A percentile compares a stretch with the other conserved stretches of the same genome.
Conservation (phyloP, 805 yeast genomes). For the Starmerella asiatica region DNA sequence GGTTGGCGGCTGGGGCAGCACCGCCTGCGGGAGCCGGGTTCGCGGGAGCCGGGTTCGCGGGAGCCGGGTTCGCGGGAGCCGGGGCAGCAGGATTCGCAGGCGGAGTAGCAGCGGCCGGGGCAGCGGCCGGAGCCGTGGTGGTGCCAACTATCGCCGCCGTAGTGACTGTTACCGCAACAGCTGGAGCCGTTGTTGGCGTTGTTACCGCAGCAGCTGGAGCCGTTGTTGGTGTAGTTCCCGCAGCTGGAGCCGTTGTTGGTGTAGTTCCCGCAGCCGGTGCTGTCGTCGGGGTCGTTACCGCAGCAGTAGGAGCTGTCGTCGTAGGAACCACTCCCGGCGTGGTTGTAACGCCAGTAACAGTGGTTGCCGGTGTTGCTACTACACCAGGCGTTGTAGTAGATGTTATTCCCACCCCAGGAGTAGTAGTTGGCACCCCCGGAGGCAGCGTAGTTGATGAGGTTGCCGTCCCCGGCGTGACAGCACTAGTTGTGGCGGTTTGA, state of each 20-base stretch:
- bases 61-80: not conserved
- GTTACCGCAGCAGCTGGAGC: not conserved
- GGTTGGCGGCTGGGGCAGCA: not conserved
- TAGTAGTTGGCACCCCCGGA: not conserved
- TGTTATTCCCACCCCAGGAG: not conserved
- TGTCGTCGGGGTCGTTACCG: conserved; percentile 1
- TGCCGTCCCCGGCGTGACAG: not conserved
- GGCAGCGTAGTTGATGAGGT: not conserved
- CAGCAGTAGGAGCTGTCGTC: conserved; percentile 4
- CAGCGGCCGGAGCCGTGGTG: conserved; percentile 2
- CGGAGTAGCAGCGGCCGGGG: conserved; percentile 7
- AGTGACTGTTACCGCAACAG: conserved; percentile 1
- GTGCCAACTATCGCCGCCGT: conserved; percentile 3
- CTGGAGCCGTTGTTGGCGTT: conserved; percentile 1
- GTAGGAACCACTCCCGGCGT: conserved; percentile 5
- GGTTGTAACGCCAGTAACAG: conserved; percentile 1
- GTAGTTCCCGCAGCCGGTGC: conserved; percentile 7
- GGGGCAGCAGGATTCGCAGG: conserved; percentile 5
- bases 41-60: conserved; percentile 7
- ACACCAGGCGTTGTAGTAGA: not conserved
- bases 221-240: not conserved
- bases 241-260: not conserved
- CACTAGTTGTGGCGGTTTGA: not conserved
- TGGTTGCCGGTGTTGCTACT: not conserved
- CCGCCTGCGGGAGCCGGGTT: conserved; percentile 3